Evolutionary conservation across 495 filamentous ascomycete species (phyloP).

Genomic region (Monascus purpureus): DNA sequence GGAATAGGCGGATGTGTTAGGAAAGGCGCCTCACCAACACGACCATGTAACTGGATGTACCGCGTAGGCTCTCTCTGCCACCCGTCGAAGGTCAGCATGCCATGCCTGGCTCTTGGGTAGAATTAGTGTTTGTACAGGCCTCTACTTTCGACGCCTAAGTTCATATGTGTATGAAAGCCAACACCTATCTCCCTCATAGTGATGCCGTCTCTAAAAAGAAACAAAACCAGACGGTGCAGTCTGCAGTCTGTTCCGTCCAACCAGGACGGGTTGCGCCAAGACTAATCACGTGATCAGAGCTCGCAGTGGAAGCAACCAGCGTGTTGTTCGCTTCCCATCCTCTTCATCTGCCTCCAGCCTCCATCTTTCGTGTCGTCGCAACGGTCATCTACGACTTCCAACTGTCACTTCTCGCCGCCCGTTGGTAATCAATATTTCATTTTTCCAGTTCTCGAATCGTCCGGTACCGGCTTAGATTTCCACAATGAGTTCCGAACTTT

Average conservation of each 20-base stretch:
- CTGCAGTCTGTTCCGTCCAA: no score
- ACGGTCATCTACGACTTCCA: constrained; percentile 12
- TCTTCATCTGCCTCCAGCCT: constrained; percentile 1
- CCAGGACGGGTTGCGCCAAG: no score
- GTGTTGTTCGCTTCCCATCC: constrained; percentile 28
- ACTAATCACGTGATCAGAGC: constrained; percentile 15
- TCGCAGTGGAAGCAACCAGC: constrained; percentile 20
- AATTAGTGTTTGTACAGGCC: constrained; percentile 8
- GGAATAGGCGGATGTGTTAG: constrained; percentile 13
- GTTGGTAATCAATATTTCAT: constrained; percentile 1
- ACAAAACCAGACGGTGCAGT: no score
- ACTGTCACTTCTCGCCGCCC: constrained; percentile 8
- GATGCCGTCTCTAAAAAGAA: no score
- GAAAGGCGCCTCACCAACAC: constrained; percentile 10
- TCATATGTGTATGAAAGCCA: constrained; percentile 4
- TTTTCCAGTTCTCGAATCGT: constrained; percentile 2
- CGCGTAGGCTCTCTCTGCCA: no score
- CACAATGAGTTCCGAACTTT: constrained; percentile 52
- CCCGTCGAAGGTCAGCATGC: no score
- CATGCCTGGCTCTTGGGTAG: constrained; percentile 23
- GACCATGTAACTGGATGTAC: constrained; percentile 27
- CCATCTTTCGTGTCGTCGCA: constrained; percentile 15
- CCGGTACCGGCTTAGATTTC: constrained; percentile 7
- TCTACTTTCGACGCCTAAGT: background rate
- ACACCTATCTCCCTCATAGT: no score